Conservation (phyloP, 305 asterid genomes). For the Solanum hybrid region DNA sequence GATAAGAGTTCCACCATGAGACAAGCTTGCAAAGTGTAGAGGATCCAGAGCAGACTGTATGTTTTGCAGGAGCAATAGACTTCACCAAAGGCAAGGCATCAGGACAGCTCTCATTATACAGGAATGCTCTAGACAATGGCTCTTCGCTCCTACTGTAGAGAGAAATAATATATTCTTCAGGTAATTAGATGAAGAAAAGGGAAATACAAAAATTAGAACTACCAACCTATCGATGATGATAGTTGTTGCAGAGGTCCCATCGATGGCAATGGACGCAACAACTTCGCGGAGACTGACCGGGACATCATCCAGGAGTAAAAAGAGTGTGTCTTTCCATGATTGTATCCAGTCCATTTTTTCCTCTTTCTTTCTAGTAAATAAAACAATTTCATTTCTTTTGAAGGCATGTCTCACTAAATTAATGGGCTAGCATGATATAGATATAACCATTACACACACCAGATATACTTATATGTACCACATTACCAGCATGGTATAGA, state of each 20-base stretch:
- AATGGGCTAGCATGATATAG: background rate
- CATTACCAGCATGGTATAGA: background rate
- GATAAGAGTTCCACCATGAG: slow-evolving; percentile 74
- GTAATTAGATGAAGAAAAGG: background rate
- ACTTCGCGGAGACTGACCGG: slow-evolving; percentile 49
- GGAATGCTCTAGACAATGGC: slow-evolving; percentile 61
- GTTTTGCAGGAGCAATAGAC: slow-evolving; percentile 75
- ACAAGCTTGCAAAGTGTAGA: slow-evolving; percentile 89
- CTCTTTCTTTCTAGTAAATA: slow-evolving; percentile 68
- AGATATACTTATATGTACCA: too few relatives aligned
- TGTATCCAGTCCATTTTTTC: slow-evolving; percentile 72
- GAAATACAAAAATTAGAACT: background rate
- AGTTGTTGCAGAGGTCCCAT: slow-evolving; percentile 94
- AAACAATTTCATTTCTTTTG: slow-evolving; percentile 20
- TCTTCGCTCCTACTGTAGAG: slow-evolving; percentile 55
- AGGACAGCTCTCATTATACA: slow-evolving; percentile 67
- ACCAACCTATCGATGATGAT: slow-evolving; percentile 62
- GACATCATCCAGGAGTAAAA: slow-evolving; percentile 66
- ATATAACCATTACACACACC: background rate
- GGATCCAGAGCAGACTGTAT: slow-evolving; percentile 86
- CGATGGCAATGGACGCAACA: slow-evolving; percentile 63
- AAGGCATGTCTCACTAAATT: background rate
- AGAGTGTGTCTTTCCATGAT: slow-evolving; percentile 80
- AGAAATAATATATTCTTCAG: background rate
- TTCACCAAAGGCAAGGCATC: slow-evolving; percentile 71